These are phyloP conservation scores for Ottelia alismoides DNA, from an alignment of 106 monocot species.

Conservation along the genomic window DNA sequence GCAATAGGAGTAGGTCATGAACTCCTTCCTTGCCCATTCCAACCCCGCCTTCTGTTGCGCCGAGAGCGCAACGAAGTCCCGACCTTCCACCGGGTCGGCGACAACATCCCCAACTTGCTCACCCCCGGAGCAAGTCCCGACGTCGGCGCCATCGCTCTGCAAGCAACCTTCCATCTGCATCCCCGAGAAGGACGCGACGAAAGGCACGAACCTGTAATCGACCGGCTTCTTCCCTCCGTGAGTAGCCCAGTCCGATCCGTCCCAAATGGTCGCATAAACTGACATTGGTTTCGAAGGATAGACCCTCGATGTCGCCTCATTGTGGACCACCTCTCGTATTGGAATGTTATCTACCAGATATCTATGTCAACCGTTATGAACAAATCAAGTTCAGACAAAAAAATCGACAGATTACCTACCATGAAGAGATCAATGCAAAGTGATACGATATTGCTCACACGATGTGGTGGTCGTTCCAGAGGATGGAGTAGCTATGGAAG, in stretches of 20 bases:
- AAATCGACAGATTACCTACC: too few species aligned
- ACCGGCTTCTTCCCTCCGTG: slow-evolving; percentile 6
- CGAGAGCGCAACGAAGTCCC: slow-evolving; percentile 21
- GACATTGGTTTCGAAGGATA: slow-evolving; percentile 35
- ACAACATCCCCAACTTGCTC: not conserved
- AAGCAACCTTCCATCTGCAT: slow-evolving; percentile 9
- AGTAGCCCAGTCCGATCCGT: slow-evolving; percentile 9
- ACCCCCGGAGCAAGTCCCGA: not conserved
- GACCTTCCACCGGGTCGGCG: slow-evolving; percentile 18
- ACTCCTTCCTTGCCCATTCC: slow-evolving; percentile 26
- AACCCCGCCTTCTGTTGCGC: slow-evolving; percentile 24
- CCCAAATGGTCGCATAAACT: slow-evolving; percentile 8
- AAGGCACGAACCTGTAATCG: slow-evolving; percentile 7
- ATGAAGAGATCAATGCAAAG: too few species aligned
- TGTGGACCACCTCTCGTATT: slow-evolving; percentile 33
- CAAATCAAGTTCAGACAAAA: too few species aligned
- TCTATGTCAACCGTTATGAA: too few species aligned
- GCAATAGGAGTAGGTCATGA: slow-evolving; percentile 54
- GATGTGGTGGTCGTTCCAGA: slow-evolving; percentile 41
- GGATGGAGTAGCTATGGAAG: slow-evolving; percentile 41
- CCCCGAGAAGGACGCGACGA: slow-evolving; percentile 6
- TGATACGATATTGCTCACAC: slow-evolving; percentile 21
- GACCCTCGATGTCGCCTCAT: slow-evolving; percentile 20
- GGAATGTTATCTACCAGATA: slow-evolving; percentile 46
- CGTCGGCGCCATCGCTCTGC: not conserved